phyloP scores from a whole-genome alignment of 345 rosid genomes.

The Bruguiera gymnorhiza region DNA sequence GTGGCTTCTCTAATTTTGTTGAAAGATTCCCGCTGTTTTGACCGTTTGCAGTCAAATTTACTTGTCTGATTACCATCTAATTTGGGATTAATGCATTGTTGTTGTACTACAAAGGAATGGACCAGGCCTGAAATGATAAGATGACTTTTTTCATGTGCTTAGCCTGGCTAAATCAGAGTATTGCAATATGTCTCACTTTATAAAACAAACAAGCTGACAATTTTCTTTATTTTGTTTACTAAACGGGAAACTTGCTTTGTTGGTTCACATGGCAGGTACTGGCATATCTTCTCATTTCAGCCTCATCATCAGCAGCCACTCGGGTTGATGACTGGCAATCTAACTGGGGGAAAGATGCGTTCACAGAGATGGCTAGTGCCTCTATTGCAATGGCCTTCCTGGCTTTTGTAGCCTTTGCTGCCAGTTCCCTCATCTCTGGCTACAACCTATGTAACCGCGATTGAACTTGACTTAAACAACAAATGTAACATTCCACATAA shows the following conservation, averaged over 20 bases:
- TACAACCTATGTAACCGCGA: constrained; percentile 51
- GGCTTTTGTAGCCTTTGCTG: constrained; percentile 72
- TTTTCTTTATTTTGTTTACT: neutral
- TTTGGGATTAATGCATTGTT: no score
- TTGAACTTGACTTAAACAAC: constrained; percentile 22
- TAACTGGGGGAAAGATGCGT: constrained; percentile 98
- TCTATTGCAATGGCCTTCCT: constrained; percentile 76
- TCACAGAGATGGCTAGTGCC: constrained; percentile 91
- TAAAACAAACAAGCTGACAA: no score
- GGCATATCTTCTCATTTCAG: constrained; percentile 86
- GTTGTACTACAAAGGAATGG: neutral
- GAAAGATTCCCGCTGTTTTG: neutral
- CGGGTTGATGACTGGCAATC: constrained; percentile 92
- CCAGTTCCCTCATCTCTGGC: constrained; percentile 79
- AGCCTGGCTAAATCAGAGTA: neutral
- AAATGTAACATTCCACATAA: neutral
- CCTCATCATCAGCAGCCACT: constrained; percentile 90
- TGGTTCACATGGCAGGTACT: constrained; percentile 49
- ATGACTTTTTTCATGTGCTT: neutral
- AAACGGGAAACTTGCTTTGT: neutral
- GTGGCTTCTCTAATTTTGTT: neutral
- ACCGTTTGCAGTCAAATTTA: neutral
- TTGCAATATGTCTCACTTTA: no score
- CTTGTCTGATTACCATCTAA: no score
- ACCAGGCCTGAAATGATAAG: no score